Base-by-base conservation (phyloP, 2,329 filamentous ascomycete genomes). In the Fusarium pilosicola region DNA sequence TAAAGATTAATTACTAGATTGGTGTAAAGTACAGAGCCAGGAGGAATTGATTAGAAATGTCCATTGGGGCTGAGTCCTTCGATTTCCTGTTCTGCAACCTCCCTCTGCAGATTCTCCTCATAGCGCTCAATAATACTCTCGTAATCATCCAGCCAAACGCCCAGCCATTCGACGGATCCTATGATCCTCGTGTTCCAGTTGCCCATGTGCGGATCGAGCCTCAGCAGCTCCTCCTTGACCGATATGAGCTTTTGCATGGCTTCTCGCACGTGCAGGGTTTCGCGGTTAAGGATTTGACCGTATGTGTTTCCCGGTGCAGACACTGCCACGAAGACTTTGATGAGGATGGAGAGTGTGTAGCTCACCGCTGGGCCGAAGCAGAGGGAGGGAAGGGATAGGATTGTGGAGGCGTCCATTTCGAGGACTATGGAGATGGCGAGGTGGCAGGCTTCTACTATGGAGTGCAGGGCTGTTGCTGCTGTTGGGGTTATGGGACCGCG, bases 171-270 rank as follows among this genome's bases (percentile, higher is more conserved):
- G 13, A 71, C 61, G 22, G 71, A 74, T 22, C 70, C 71, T 28
- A 71, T 63, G 61, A 74, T 71, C 57, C 65, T 59, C 13, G 71
- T 73, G 38, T 73, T 73, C 70, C 70, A 73, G 41, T 70, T 74
- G 2, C 57, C 48, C 70, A 73, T 62, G 22, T 74, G 59, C 14
- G 70, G 66, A 58, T 73, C 71, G 22, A 74, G 57, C 26, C 60
- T 60, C 6, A 73, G 44, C 24, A 73, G 61, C 7, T 34, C 55
- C 18, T 51, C 62, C 17, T 73, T 71, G 1, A 73, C 57, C 3
- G 44, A 22, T 3, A 73, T 52, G 48, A 73, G 70, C 5, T 67
- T 67, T 17, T 22, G 32, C 54, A 73, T 70, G 20, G 71, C 70
- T 26, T 60, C 45, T 32, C 66, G 62, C 15, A 73, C 52, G 38